Base-by-base conservation (phyloP, 192 early-diverging fungal species). In the Neocallimastix lanati region DNA sequence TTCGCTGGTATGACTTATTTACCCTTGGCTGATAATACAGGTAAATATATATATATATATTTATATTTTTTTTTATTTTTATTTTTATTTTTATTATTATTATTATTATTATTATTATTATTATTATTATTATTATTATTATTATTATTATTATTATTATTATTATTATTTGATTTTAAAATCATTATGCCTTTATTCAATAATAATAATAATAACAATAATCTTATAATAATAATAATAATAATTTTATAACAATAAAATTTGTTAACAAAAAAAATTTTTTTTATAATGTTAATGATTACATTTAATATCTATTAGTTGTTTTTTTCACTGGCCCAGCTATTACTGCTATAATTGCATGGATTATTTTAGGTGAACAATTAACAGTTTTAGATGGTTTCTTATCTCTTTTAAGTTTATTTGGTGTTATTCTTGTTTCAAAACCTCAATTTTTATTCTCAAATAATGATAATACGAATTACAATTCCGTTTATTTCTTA, bases 271-370 rank as follows among this genome's bases (percentile, higher is more conserved):
- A n/a, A n/a, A n/a, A n/a, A n/a, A n/a, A n/a, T n/a, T n/a, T n/a
- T n/a, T n/a, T n/a, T n/a, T n/a, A n/a, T n/a, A n/a, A n/a, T n/a
- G n/a, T n/a, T n/a, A n/a, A n/a, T n/a, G n/a, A n/a, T n/a, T n/a
- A n/a, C n/a, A n/a, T n/a, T n/a, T n/a, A n/a, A n/a, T n/a, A n/a
- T n/a, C n/a, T n/a, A n/a, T 28, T 77, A 78, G 92, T 92, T 6
- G 83, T 93, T 13, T 95, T 93, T 80, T 95, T 93, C 80, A 88
- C 91, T 12, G 88, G 88, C 15, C 93, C 93, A 5, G 88, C 89
- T n/a, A 92, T 95, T 81, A 93, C 92, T 25, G 91, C 92, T 0
- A 81, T 94, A 28, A 82, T 93, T 78, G 93, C 90, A 0, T 79
- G 85, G 58, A 67, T 89, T 78, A 84, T 86, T 76, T 83, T 94